Evolutionary conservation across 495 filamentous ascomycete species (phyloP), one percentile per base, ranked within the genome.

Genomic region (Aspergillus sparsus): DNA sequence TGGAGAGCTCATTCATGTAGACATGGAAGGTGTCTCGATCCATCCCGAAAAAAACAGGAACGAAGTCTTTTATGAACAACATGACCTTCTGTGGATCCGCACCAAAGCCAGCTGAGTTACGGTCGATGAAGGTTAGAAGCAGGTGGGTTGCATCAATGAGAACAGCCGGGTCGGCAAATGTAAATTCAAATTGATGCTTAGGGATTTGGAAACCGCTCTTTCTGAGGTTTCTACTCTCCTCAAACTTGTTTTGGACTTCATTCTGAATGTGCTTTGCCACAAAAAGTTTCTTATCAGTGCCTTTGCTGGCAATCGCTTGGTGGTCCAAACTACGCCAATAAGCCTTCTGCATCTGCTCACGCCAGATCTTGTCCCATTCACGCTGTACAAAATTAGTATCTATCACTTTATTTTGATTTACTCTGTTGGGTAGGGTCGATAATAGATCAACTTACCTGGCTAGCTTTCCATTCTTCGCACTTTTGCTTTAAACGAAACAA

Each of bases 351-450:
- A 92, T 97, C 72, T 97, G 94, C 57, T 88, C 87, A 57, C 92
- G 91, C 95, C 95, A 99, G 21, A 98, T 90, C 71, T 97, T 98
- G 74, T 98, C 92, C 95, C 95, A 99, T 69, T 98, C 95, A 27
- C 94, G 90, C 82, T 90, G 53, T 46, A 9, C 53, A 42, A 8
- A 13, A 47, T 36, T 31, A 58, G 27, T 41, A 34, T 51, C 18
- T 7, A n/a, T 21, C 27, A 18, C 2, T 16, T 63, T 27, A 3
- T 27, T 27, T 27, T 27, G 3, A 1, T 27, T 1, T 27, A 27
- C 1, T 27, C 1, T 1, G 21, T 27, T 27, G 21, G 21, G 21
- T 27, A 27, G 21, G 21, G 21, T 27, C 3, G 21, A 27, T 27
- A 27, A 27, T 27, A 27, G 21, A 27, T 27, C 21, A 3, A 27